Base-by-base conservation (phyloP, 805 yeast species). In the Candida krabiensis region DNA sequence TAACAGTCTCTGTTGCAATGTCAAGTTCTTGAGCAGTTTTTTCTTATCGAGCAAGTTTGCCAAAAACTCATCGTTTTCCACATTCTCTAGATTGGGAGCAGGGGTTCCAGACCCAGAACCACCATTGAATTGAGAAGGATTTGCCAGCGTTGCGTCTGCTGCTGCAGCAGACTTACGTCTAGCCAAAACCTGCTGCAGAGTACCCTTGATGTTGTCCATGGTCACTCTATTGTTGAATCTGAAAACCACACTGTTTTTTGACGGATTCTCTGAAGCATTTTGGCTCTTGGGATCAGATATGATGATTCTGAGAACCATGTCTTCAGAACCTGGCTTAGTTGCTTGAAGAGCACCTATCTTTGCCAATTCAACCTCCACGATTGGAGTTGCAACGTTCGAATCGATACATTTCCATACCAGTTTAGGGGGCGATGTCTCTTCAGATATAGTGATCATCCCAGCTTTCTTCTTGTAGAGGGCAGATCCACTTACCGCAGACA, bases 1-100 rank as follows among this genome's bases (percentile, higher is more conserved):
- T 19, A 93, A 67, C 14, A 91, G 64, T 38, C 77, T 76, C 50
- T 89, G 95, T 54, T 93, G 99, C 13, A 93, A 67, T 35, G 78
- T 81, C 30, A 79, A 71, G 58, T 93, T 87, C 30, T 77, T 73
- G 44, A 90, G 65, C 36, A 91, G 66, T 42, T 72, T 78, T 35
- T 70, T 67, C 5, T 76, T 69, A 26, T 82, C 81, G 17, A 85
- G 57, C 2, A 78, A 68, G 15, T 58, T 49, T 19, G 57, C 54
- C 28, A 59, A 45, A 37, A 55, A 46, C 31, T 56, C 58, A 24
- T 59, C 64, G 35, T 55, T 59, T 15, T 45, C 51, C 3, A 43
- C 43, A 19, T 45, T 41, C 6, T 35, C 45, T 18, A 34, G 28
- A 17, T 13, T 24, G 26, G 45, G 46, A 8, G 45, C 48, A n/a